These are phyloP conservation scores for Chalciporus sp. DNA, from an alignment of 1,284 basidiomycete genomes.

Conservation along the genomic window DNA sequence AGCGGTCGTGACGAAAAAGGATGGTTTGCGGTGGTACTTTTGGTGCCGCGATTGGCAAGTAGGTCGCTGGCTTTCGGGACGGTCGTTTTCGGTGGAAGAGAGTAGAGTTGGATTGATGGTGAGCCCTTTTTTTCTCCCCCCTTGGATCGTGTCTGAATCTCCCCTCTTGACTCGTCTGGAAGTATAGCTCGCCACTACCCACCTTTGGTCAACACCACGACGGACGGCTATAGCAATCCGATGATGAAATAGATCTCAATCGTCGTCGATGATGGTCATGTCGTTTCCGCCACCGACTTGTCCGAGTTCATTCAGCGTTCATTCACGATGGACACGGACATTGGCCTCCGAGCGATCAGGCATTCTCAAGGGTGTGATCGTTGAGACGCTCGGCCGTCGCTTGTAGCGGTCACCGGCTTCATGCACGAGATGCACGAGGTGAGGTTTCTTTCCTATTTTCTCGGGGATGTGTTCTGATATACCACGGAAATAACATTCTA, in stretches of 20 bases:
- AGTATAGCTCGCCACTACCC: neutral
- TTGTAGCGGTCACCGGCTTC: neutral
- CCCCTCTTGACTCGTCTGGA: neutral
- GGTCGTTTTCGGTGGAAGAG: neutral
- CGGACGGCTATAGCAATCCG: neutral
- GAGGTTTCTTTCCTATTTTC: neutral
- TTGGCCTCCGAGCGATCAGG: slow-evolving; percentile 3
- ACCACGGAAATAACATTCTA: neutral
- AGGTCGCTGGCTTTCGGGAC: neutral
- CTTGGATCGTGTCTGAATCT: neutral
- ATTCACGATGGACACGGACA: slow-evolving; percentile 21
- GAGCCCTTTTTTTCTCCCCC: neutral
- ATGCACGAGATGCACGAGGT: neutral
- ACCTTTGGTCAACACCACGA: neutral
- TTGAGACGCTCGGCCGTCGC: slow-evolving; percentile 13
- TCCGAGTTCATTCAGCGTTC: neutral
- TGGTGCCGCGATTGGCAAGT: neutral
- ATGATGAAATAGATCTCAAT: neutral
- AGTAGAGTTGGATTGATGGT: neutral
- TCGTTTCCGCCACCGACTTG: neutral
- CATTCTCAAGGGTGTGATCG: neutral
- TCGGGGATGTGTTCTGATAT: neutral
- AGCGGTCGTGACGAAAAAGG: slow-evolving; percentile 6
- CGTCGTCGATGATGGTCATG: neutral
- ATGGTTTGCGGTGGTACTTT: neutral